These are phyloP conservation scores for Pulveroboletus sp. DNA, from an alignment of 768 basidiomycete species.

Conservation along the genomic window DNA sequence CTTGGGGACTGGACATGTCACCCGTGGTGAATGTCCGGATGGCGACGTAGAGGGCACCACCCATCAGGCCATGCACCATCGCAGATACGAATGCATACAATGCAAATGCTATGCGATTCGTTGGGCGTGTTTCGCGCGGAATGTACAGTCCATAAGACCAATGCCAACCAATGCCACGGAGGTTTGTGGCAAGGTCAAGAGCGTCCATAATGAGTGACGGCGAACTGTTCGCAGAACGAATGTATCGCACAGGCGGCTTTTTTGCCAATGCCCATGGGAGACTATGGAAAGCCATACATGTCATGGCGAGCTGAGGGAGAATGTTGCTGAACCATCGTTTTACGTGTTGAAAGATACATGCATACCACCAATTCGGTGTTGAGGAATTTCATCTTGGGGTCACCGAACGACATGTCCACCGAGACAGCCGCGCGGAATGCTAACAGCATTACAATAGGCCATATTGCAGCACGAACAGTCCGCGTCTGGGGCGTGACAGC, in stretches of 20 bases:
- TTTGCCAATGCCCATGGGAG: slow-evolving; percentile 12
- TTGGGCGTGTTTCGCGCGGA: slow-evolving; percentile 39
- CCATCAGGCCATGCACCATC: slow-evolving; percentile 34
- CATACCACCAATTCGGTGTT: slow-evolving; percentile 15
- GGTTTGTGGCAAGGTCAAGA: slow-evolving; percentile 46
- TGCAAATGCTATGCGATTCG: slow-evolving; percentile 37
- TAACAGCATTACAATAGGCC: slow-evolving; percentile 43
- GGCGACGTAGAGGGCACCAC: slow-evolving; percentile 45
- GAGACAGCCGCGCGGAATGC: slow-evolving; percentile 38
- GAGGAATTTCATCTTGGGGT: not conserved
- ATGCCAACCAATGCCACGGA: slow-evolving; percentile 64
- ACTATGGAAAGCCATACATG: slow-evolving; percentile 6
- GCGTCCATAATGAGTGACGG: slow-evolving; percentile 33
- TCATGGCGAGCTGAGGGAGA: slow-evolving; percentile 9
- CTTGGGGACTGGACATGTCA: too few species aligned
- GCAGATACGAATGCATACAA: slow-evolving; percentile 33
- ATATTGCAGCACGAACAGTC: slow-evolving; percentile 40
- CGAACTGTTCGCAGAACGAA: not conserved
- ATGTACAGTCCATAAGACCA: slow-evolving; percentile 41
- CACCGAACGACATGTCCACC: slow-evolving; percentile 4
- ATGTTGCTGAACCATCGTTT: too few species aligned
- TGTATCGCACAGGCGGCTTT: slow-evolving; percentile 11
- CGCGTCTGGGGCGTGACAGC: slow-evolving; percentile 47
- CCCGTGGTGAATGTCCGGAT: slow-evolving; percentile 46
- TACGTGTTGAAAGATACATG: not conserved